A percentile compares a stretch with the other conserved stretches of the same genome.
Conservation (phyloP, 768 basidiomycete species). For the Cystofilobasidium ferigula region DNA sequence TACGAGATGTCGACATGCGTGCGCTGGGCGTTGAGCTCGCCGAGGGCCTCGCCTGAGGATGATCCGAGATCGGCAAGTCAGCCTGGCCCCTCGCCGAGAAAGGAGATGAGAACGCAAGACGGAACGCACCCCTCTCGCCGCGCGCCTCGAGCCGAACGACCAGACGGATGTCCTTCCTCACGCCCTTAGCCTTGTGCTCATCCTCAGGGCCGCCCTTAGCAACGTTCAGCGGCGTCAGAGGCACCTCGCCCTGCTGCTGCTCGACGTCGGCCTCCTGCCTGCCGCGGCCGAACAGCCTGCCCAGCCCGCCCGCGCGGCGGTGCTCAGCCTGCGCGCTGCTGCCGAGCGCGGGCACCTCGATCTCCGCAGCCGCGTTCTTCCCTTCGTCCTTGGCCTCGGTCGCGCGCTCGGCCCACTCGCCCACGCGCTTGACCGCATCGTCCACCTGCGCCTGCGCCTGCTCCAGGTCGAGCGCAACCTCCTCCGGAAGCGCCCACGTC, state of each 20-base stretch:
- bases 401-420: constrained; percentile 30
- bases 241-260: constrained; percentile 33
- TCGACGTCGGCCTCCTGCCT: constrained; percentile 31
- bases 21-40: constrained; percentile 68
- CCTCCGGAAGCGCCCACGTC: constrained; percentile 60
- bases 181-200: constrained; percentile 27
- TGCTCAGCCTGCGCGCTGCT: background rate
- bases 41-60: constrained; percentile 40
- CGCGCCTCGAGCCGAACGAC: constrained; percentile 71
- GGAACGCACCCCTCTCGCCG: constrained; percentile 55
- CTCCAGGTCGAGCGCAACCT: constrained; percentile 69
- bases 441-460: constrained; percentile 43
- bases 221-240: background rate
- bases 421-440: background rate
- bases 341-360: background rate
- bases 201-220: background rate
- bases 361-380: no score
- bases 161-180: constrained; percentile 56
- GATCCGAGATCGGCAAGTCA: background rate
- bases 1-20: constrained; percentile 73
- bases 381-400: constrained; percentile 30
- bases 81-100: background rate
- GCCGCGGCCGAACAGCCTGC: constrained; percentile 26
- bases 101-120: background rate
- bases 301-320: background rate